Conservation (phyloP, 768 basidiomycete genomes). For the Mrakia gelida region DNA sequence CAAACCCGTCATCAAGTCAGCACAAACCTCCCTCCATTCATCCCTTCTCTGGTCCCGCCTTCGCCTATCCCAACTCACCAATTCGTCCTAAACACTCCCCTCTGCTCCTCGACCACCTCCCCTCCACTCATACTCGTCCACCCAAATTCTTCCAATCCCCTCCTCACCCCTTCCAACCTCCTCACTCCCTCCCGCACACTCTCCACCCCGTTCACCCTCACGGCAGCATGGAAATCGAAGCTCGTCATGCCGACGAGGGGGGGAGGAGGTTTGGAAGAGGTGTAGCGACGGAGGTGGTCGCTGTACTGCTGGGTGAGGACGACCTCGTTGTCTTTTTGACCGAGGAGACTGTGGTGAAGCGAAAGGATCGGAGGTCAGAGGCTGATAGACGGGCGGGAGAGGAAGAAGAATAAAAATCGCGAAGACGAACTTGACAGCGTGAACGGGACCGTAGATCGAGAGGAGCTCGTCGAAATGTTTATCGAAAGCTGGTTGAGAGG, state of each 20-base stretch:
- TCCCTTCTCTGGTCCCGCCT: too few relatives aligned
- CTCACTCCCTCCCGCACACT: conserved; percentile 69
- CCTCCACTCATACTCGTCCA: conserved; percentile 76
- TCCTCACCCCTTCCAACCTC: conserved; percentile 57
- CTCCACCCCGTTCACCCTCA: conserved; percentile 79
- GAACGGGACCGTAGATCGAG: conserved; percentile 76
- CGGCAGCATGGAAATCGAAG: conserved; percentile 89
- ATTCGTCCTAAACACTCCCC: conserved; percentile 88
- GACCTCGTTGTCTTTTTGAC: conserved; percentile 86
- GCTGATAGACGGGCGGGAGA: too few relatives aligned
- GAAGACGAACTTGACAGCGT: conserved; percentile 64
- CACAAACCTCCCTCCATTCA: too few relatives aligned
- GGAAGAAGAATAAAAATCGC: too few relatives aligned
- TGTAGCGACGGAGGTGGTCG: conserved; percentile 56
- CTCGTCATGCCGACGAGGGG: conserved; percentile 68
- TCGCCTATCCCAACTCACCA: conserved; percentile 48
- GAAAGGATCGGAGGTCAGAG: background rate
- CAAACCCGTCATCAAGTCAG: too few relatives aligned
- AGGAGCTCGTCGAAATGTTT: conserved; percentile 82
- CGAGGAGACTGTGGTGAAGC: conserved; percentile 55
- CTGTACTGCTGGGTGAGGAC: conserved; percentile 76
- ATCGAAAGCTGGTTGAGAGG: conserved; percentile 95
- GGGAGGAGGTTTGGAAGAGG: conserved; percentile 46
- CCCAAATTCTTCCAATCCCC: conserved; percentile 71
- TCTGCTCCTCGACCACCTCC: conserved; percentile 69